phyloP scores from a whole-genome alignment of 2,329 filamentous ascomycete species.

The Blumeria hordei region DNA sequence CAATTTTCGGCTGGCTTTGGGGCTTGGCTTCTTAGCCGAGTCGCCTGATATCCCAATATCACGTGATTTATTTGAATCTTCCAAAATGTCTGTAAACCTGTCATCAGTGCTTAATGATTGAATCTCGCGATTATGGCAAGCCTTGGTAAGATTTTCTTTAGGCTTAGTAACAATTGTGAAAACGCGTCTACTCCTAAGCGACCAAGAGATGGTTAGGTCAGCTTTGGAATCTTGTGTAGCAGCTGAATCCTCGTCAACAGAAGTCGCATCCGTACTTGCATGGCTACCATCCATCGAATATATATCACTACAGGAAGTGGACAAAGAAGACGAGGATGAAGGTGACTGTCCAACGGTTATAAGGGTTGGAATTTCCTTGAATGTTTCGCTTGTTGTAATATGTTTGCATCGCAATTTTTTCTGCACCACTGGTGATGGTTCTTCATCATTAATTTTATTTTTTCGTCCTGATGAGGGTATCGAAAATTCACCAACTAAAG shows the following conservation, averaged over 20 bases:
- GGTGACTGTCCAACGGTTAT: neutral
- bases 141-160: no score
- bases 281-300: conserved; percentile 6
- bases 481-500: no score
- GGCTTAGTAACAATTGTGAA: neutral
- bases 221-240: neutral
- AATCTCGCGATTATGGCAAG: no score
- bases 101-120: no score
- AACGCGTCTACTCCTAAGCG: neutral
- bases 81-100: no score
- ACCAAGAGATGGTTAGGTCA: neutral
- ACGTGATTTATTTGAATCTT: no score
- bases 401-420: neutral
- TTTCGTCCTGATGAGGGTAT: neutral
- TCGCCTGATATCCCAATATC: no score
- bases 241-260: conserved; percentile 14
- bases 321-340: neutral
- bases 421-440: neutral
- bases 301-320: neutral
- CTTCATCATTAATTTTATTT: neutral
- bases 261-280: conserved; percentile 14
- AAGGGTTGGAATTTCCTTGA: neutral
- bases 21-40: no score
- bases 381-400: neutral
- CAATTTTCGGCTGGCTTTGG: no score